These are phyloP conservation scores for Macrolepiota fuliginosa DNA, from an alignment of 768 basidiomycete species.

Conservation along the genomic window DNA sequence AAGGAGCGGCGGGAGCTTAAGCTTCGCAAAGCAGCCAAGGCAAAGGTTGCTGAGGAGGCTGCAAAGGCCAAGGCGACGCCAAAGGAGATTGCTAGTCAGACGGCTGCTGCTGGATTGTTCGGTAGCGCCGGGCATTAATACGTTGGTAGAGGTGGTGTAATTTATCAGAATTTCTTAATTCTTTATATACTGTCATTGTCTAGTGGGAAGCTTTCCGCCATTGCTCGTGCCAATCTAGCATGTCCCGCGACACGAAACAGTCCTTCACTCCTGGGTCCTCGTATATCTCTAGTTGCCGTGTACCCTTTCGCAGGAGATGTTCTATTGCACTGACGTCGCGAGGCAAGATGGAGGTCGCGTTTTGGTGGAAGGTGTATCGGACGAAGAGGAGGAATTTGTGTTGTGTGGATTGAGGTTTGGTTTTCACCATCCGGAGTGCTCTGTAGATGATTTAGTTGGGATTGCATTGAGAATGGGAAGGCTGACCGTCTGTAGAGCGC, in stretches of 20 bases:
- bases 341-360: conserved; percentile 58
- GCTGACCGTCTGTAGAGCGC: conserved; percentile 41
- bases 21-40: background rate
- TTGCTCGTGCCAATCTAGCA: conserved; percentile 60
- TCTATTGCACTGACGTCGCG: conserved; percentile 71
- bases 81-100: conserved; percentile 15
- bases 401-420: conserved; percentile 59
- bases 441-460: conserved; percentile 31
- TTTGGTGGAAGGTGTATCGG: conserved; percentile 66
- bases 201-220: background rate
- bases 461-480: background rate
- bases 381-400: conserved; percentile 67
- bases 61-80: background rate
- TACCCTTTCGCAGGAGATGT: conserved; percentile 70
- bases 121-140: conserved; percentile 2
- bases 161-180: background rate
- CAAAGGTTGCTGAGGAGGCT: background rate
- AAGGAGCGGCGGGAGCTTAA: background rate
- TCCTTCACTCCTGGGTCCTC: conserved; percentile 67
- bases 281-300: conserved; percentile 66
- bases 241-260: conserved; percentile 70
- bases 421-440: conserved; percentile 70
- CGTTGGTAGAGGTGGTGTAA: background rate
- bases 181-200: too few species aligned
- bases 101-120: conserved; percentile 23